Evolutionary conservation across 2,329 filamentous ascomycete species (phyloP), one percentile per base, ranked within the genome.

Genomic region (Botrytis pseudocinerea): DNA sequence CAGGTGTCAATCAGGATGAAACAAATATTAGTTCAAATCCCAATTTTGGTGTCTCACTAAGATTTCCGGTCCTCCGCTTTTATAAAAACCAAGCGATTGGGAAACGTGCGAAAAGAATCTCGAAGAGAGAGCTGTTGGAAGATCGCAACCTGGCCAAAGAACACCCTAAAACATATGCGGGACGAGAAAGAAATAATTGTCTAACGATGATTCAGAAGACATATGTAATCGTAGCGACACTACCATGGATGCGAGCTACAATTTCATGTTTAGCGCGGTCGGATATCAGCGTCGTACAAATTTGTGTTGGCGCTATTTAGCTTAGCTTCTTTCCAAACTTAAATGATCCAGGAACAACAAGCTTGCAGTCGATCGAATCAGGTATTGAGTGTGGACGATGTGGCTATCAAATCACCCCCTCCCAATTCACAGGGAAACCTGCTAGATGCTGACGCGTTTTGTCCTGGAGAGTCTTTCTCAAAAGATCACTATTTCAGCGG

Each of bases 1-100:
- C 70, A 71, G 69, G 42, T 71, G n/a, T 54, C 61, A 71, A 66
- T 71, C 35, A 66, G 60, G 14, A 71, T 71, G 70, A 71, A 71
- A 71, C 70, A 71, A 66, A 51, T 48, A 51, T 25, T 57, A 69
- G 35, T 42, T 44, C 48, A 57, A 32, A 38, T 38, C n/a, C 48
- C 18, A 32, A 42, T 69, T 66, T 69, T 57, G 65, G 65, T 18
- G 65, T 69, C 65, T 57, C 65, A 69, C 48, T 57, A 57, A 69
- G n/a, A 69, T 42, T 57, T 32, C 18, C 38, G 38, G 48, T 32
- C 48, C 38, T 40, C 38, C 18, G 48, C 32, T 48, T 40, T 32
- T 57, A 22, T 32, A 57, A 7, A 57, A n/a, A 57, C 48, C 54
- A 57, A 68, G 25, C 32, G 54, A 57, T 20, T 57, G 48, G 38